Base-by-base conservation (phyloP, 345 rosid genomes). In the Brassica cretica region DNA sequence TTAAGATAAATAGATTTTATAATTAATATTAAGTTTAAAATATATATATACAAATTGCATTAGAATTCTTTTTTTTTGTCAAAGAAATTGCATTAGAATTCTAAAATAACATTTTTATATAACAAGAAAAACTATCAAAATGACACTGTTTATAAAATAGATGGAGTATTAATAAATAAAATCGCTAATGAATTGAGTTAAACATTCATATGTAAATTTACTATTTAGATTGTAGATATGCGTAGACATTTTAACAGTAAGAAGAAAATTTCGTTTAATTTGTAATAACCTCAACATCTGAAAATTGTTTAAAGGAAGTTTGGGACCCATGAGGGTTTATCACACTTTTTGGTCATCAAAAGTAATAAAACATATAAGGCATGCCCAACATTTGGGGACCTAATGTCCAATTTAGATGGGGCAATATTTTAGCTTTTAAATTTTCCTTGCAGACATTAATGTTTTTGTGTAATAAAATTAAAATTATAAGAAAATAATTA, bases 351-450 rank as follows among this genome's bases (percentile, higher is more conserved):
- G 82, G 75, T 79, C 70, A 68, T 8, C 62, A 27, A 62, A 67
- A 68, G 68, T 61, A 73, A 30, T 67, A 46, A 73, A 72, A 46
- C 58, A 78, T 78, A 33, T 32, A 79, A 62, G 71, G 70, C 78
- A 73, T 73, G 82, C 74, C 78, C 74, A 73, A 79, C 82, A 79
- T 61, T 66, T 72, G 35, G 74, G 61, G 71, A 51, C 82, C 69
- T 68, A 62, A 7, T 79, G 78, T 68, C 75, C 75, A 73, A 51
- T 62, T 39, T 27, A 7, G 37, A 46, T 60, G 77, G 65, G 74
- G 65, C 73, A 78, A 29, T 29, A 8, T 32, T 37, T 6, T 37
- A 35, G 14, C 44, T 2, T 49, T 8, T 2, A 12, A 11, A 51
- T 62, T n/a, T n/a, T 6, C 39, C 25, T 37, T 56, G 5, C 14